Conservation (phyloP, 306 rosid genomes). For the Cajanus cajan region DNA sequence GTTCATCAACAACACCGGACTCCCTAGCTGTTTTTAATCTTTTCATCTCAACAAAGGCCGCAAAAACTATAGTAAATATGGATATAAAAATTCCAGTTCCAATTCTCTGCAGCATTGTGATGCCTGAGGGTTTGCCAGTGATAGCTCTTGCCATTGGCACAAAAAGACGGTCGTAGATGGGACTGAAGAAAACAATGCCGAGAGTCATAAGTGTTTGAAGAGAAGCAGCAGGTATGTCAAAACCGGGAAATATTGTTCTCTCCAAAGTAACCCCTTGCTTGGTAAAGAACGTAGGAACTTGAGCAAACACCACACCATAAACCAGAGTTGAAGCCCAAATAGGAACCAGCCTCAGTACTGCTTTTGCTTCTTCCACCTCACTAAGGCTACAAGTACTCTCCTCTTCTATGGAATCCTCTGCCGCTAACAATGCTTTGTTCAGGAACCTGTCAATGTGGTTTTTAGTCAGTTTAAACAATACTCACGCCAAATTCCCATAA, state of each 20-base stretch:
- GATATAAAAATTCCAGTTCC: conserved; percentile 64
- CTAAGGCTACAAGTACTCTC: conserved; percentile 18
- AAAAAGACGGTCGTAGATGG: conserved; percentile 56
- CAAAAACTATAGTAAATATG: conserved; percentile 40
- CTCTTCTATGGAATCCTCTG: conserved; percentile 32
- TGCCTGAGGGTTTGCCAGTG: conserved; percentile 60
- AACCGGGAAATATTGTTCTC: conserved; percentile 44
- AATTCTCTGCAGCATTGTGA: conserved; percentile 72
- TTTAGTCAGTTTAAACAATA: background rate
- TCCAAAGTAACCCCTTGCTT: conserved; percentile 57
- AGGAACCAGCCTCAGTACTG: conserved; percentile 47
- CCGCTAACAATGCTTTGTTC: conserved; percentile 36
- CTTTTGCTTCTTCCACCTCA: conserved; percentile 56
- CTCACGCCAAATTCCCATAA: background rate
- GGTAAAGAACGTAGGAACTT: conserved; percentile 40
- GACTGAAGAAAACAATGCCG: conserved; percentile 40
- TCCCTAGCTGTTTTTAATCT: conserved; percentile 63
- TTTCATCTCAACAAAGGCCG: conserved; percentile 59
- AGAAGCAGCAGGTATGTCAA: conserved; percentile 63
- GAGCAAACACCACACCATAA: conserved; percentile 46
- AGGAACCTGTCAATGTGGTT: conserved; percentile 39
- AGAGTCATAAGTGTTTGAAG: conserved; percentile 49
- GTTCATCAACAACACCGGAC: conserved; percentile 49
- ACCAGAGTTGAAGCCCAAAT: conserved; percentile 42
- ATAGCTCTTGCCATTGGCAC: conserved; percentile 56